Evolutionary conservation across 2,329 filamentous ascomycete species (phyloP), one percentile per base, ranked within the genome.

Genomic region (Colletotrichum musicola): DNA sequence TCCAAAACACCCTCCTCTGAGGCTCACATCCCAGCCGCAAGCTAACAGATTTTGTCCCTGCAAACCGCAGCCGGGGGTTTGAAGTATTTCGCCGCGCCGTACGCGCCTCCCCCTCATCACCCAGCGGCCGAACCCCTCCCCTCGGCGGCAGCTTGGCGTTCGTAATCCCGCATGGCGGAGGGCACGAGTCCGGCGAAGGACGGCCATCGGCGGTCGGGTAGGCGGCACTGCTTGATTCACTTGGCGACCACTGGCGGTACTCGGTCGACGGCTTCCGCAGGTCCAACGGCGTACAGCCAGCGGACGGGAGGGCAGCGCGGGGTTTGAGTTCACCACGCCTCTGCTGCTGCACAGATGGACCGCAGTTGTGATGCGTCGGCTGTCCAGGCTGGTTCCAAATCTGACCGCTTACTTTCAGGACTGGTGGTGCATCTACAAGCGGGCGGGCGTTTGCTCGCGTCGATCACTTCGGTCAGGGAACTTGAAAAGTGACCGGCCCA

Each of bases 171-270:
- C 44, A 69, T 47, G 6, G 18, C 62, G 47, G 56, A 60, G 40
- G 51, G 50, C 9, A 38, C 27, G 22, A 25, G 25, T 49, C 40
- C 60, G 60, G 40, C 55, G 30, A 18, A 46, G 5, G 30, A 50
- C 66, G 42, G 66, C 50, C 49, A 49, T 56, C 62, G 56, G 55
- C 56, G 35, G 44, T 56, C 62, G 62, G 66, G 18, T 40, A 56
- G 38, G 42, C 66, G 62, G 66, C 62, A 68, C 25, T 38, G 27
- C 10, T 22, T 20, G 50, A 44, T 30, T 27, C 44, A 44, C 55
- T 65, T 65, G 59, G 59, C 59, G 47, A 30, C 12, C 16, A 20
- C 59, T 53, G 49, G 38, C 59, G 64, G 64, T 40, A 49, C 14
- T 42, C 40, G 40, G 40, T n/a, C 13, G 22, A 54, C 61, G 61